These are phyloP conservation scores for Colletotrichum zoysiae DNA, from an alignment of 2,329 filamentous ascomycete genomes.

Conservation along the genomic window DNA sequence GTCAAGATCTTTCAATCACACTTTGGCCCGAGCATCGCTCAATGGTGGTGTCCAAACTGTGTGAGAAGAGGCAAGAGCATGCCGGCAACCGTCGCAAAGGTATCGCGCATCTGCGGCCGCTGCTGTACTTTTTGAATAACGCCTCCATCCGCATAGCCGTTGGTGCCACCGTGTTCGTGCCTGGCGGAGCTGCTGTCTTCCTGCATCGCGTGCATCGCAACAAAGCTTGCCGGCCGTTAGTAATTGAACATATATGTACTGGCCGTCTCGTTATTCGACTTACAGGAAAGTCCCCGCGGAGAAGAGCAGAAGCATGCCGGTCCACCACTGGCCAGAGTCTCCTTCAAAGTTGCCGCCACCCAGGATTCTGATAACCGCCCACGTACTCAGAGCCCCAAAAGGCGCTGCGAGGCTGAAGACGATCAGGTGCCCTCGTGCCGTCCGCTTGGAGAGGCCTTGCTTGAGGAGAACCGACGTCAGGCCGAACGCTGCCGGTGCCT, in stretches of 20 bases:
- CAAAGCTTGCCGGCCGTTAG: slow-evolving; percentile 72
- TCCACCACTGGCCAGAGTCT: slow-evolving; percentile 83
- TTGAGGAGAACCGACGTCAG: slow-evolving; percentile 91
- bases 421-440: slow-evolving; percentile 85
- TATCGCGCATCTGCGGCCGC: slow-evolving; percentile 75
- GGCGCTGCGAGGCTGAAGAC: slow-evolving; percentile 94
- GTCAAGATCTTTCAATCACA: not conserved
- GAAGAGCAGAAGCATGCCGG: slow-evolving; percentile 93
- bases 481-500: slow-evolving; percentile 95
- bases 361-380: slow-evolving; percentile 80
- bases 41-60: slow-evolving; percentile 82
- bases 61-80: slow-evolving; percentile 85
- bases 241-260: not conserved
- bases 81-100: slow-evolving; percentile 77
- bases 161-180: slow-evolving; percentile 65
- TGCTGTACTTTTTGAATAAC: slow-evolving; percentile 63
- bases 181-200: slow-evolving; percentile 70
- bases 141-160: slow-evolving; percentile 62
- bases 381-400: slow-evolving; percentile 85
- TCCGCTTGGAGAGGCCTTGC: slow-evolving; percentile 89
- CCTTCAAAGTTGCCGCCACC: slow-evolving; percentile 72
- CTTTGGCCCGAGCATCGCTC: not conserved
- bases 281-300: slow-evolving; percentile 96
- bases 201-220: slow-evolving; percentile 99
- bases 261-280: slow-evolving; percentile 52